A percentile compares a stretch with the other conserved stretches of the same genome.
Evolutionary conservation across 2,329 filamentous ascomycete genomes (phyloP).

Genomic region (Fusarium sp.): DNA sequence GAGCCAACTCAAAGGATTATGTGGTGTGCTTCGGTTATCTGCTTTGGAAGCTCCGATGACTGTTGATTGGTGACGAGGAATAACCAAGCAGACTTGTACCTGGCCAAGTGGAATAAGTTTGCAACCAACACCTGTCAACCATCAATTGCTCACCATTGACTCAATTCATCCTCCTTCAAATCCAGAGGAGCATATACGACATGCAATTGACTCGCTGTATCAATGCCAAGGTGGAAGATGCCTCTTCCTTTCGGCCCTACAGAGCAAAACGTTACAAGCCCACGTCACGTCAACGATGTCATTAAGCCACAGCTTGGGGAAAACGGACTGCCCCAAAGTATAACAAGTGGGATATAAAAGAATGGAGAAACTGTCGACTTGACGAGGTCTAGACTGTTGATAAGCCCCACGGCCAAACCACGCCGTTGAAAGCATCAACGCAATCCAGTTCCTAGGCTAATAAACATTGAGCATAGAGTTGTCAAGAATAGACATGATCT

Average conservation of each 20-base stretch:
- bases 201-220: background rate
- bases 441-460: constrained; percentile 5
- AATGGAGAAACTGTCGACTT: constrained; percentile 16
- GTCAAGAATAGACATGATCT: constrained; percentile 27
- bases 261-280: background rate
- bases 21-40: constrained; percentile 21
- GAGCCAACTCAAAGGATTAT: constrained; percentile 9
- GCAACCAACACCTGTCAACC: constrained; percentile 23
- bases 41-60: constrained; percentile 1
- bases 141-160: background rate
- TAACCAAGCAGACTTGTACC: constrained; percentile 12
- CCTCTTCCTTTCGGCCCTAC: background rate
- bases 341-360: constrained; percentile 29
- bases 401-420: constrained; percentile 17
- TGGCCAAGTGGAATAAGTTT: constrained; percentile 27
- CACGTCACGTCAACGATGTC: constrained; percentile 8
- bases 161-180: background rate
- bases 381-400: constrained; percentile 12
- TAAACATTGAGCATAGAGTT: constrained; percentile 4
- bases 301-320: constrained; percentile 27
- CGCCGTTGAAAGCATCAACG: constrained; percentile 19
- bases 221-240: background rate
- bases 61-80: constrained; percentile 23
- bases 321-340: constrained; percentile 12
- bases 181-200: background rate